Base-by-base conservation (phyloP, 2,329 filamentous ascomycete genomes). In the Aspergillus phoenicis region DNA sequence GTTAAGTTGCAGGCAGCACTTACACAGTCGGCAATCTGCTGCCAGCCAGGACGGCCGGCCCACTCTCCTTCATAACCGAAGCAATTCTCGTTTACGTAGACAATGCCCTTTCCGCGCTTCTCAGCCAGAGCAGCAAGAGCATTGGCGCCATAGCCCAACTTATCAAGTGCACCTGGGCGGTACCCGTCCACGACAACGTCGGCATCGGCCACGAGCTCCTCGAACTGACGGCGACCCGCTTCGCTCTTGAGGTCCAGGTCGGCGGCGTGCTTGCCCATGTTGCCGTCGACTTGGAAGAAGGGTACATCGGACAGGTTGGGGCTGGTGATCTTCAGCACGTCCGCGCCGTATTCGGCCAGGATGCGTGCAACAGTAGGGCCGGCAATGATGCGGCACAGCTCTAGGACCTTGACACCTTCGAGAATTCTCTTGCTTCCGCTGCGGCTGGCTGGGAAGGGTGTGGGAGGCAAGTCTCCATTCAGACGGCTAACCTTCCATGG, bases 341-440 rank as follows among this genome's bases (percentile, higher is more conserved):
- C 84, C 4, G 89, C 89, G 3, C 89, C 90, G 70, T 91, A 88
- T 63, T 90, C 89, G 10, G 87, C 86, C 0, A 92, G 81, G 2
- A 87, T 87, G 43, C 89, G 85, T 5, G 86, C 85, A 66, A 91
- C 87, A 4, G 87, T 85, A 22, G 89, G 89, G 0, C 89, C 89
- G 4, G 89, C 89, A 64, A 92, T 91, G 69, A 91, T 87, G 45
- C 89, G 86, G 70, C 88, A 90, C 13, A 92, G 78, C 70, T 93
- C 90, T 5, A 92, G 82, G 8, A 92, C 89, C 65, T 88, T 89
- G 71, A 91, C 82, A 0, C 89, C 89, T 81, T 80, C 39, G 79
- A 70, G 61, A 41, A 73, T 69, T 59, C 61, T 73, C 57, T 68
- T 70, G 63, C 67, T 71, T 30, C 70, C 71, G 20, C 57, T 76